Evolutionary conservation across 108 stramenopile species (phyloP), one percentile per base, ranked within the genome.

Genomic region (Craspedostauros australis): DNA sequence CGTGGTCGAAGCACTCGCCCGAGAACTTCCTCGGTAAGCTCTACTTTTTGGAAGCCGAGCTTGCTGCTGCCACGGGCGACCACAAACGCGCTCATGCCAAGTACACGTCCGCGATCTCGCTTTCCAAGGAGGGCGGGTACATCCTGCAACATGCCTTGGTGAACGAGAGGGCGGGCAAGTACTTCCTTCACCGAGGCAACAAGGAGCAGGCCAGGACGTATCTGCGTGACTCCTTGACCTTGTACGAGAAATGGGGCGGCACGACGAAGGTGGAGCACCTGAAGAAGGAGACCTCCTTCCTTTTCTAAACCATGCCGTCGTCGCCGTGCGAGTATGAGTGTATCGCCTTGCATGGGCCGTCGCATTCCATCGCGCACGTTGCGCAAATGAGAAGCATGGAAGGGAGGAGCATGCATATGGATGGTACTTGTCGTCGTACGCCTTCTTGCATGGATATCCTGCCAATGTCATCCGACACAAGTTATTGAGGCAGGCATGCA

Each of bases 191-290:
- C 24, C 43, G 18, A 52, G 49, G 45, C 50, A 62, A 46, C 36
- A 43, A 1, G 31, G 66, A 46, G 54, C 55, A 18, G 33, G 40
- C 50, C 40, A 29, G 24, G 51, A 50, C 23, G 43, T 40, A 31
- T 32, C 59, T 77, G 47, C 41, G 45, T 26, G 53, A 67, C 25
- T 67, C 73, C 31, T 33, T 72, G 29, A 26, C 57, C 19, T 60
- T 70, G 26, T 79, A 79, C 58, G 44, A 39, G 15, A 50, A 44
- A 43, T 79, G 77, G 77, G 73, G 73, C 37, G 77, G 71, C 20
- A 54, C 37, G 42, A 54, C 60, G 22, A 54, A 72, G 9, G 77
- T 75, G 16, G 33, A 63, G 2, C 58, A 66, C 1, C 42, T 75
- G 8, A 44, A 47, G 28, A 56, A 59, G 33, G 60, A 62, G 49